Evolutionary conservation across 2,329 filamentous ascomycete genomes (phyloP).

Genomic region (Alternaria burnsii): DNA sequence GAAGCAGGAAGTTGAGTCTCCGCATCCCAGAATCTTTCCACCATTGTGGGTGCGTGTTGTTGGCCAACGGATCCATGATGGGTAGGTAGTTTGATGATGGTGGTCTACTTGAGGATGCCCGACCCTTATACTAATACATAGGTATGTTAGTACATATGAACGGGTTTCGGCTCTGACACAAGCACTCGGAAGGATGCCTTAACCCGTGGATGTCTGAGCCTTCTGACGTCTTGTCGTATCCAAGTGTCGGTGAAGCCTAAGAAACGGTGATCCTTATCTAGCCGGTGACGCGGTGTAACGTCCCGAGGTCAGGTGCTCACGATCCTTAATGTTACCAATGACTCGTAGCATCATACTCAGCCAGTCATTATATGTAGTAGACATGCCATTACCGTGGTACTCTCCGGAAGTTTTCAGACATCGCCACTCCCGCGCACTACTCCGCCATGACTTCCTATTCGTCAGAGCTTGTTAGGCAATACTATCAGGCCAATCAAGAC

Average conservation of each 20-base stretch:
- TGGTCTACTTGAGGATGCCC: not conserved
- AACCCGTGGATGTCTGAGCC: not conserved
- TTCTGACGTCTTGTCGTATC: not conserved
- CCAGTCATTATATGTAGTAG: not conserved
- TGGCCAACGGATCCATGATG: conserved; percentile 4
- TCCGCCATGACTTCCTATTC: conserved; percentile 2
- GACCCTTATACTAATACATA: not conserved
- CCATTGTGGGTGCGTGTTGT: conserved; percentile 24
- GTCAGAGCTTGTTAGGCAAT: not conserved
- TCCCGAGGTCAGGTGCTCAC: conserved; percentile 1
- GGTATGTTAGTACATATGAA: not conserved
- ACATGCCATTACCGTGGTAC: not conserved
- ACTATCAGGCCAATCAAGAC: not conserved
- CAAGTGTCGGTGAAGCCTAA: conserved; percentile 1
- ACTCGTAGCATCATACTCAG: not conserved
- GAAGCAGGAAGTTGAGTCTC: conserved; percentile 24
- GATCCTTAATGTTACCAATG: not conserved
- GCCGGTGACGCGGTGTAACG: not conserved
- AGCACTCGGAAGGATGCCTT: not conserved
- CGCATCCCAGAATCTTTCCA: conserved; percentile 26
- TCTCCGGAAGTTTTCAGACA: not conserved
- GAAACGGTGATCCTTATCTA: not conserved
- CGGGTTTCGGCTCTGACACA: not conserved
- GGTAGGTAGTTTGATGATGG: not conserved
- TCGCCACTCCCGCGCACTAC: not conserved